These are phyloP conservation scores for Exophiala aquamarina DNA, from an alignment of 2,329 filamentous ascomycete genomes.

Conservation along the genomic window DNA sequence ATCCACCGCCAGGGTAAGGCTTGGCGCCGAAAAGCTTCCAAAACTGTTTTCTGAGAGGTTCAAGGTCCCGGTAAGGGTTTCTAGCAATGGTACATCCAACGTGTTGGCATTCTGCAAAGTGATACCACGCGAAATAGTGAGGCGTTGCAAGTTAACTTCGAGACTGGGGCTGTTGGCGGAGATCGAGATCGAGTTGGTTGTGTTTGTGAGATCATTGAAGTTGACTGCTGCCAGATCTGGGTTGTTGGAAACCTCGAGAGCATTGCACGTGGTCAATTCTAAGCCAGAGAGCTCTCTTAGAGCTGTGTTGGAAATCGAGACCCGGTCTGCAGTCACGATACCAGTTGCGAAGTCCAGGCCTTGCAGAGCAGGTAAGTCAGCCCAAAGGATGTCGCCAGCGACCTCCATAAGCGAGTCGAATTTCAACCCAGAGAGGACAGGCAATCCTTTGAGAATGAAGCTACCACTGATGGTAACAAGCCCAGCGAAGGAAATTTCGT, in stretches of 20 bases:
- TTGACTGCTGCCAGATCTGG: constrained; percentile 70
- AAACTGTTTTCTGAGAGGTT: constrained; percentile 75
- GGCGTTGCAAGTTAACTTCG: constrained; percentile 70
- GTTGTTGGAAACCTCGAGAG: constrained; percentile 88
- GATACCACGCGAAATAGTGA: constrained; percentile 75
- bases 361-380: constrained; percentile 65
- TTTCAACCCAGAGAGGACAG: constrained; percentile 64
- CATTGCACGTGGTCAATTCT: constrained; percentile 67
- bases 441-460: constrained; percentile 69
- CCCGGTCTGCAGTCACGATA: constrained; percentile 65
- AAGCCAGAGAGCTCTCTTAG: constrained; percentile 76
- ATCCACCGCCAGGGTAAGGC: constrained; percentile 44
- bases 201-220: constrained; percentile 71
- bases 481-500: constrained; percentile 58
- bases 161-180: constrained; percentile 75
- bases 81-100: constrained; percentile 71
- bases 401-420: constrained; percentile 67
- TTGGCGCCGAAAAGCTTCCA: constrained; percentile 41
- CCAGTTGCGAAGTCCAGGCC: constrained; percentile 59
- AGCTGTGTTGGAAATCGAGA: constrained; percentile 81
- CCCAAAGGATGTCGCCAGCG: constrained; percentile 66
- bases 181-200: constrained; percentile 69
- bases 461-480: constrained; percentile 65
- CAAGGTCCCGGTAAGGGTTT: constrained; percentile 72
- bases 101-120: constrained; percentile 76